Base-by-base conservation (phyloP, 2,329 filamentous ascomycete species). In the Aureobasidium zeae region DNA sequence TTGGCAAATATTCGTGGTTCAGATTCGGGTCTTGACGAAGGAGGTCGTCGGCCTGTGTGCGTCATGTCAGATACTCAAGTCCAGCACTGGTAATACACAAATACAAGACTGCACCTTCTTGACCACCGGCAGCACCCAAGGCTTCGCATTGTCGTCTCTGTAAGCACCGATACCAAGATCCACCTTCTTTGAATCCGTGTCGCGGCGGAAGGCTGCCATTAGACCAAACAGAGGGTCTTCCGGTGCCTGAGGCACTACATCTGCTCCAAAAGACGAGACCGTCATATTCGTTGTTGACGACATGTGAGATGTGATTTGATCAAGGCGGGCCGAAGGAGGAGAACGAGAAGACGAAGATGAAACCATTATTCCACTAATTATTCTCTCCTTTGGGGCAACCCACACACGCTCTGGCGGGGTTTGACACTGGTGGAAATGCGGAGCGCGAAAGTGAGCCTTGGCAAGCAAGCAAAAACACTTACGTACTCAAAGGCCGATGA, bases 1-100 rank as follows among this genome's bases (percentile, higher is more conserved):
- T 98, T 48, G 91, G 89, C 48, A 93, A 86, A 68, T 98, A 98
- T 74, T 98, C 91, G 72, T 98, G 89, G 71, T 98, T 94, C 56
- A 94, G 74, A 48, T 85, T 76, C 60, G 89, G 87, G 66, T 95
- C 87, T 61, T 83, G 82, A 64, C 81, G 83, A 53, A 96, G 77
- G 57, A 86, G 79, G 53, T 91, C 83, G 63, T 96, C 88, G 55
- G 91, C 91, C 89, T 96, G 61, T n/a, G n/a, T n/a, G n/a, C n/a
- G n/a, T n/a, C n/a, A n/a, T n/a, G n/a, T n/a, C n/a, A n/a, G n/a
- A n/a, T n/a, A n/a, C n/a, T n/a, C n/a, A n/a, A n/a, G n/a, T n/a
- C n/a, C n/a, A n/a, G n/a, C n/a, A n/a, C n/a, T n/a, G n/a, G n/a
- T n/a, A n/a, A n/a, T n/a, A n/a, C n/a, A n/a, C n/a, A n/a, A n/a